These are phyloP conservation scores for Tanacetum coccineum DNA, from an alignment of 129 eudicot species.

Conservation along the genomic window DNA sequence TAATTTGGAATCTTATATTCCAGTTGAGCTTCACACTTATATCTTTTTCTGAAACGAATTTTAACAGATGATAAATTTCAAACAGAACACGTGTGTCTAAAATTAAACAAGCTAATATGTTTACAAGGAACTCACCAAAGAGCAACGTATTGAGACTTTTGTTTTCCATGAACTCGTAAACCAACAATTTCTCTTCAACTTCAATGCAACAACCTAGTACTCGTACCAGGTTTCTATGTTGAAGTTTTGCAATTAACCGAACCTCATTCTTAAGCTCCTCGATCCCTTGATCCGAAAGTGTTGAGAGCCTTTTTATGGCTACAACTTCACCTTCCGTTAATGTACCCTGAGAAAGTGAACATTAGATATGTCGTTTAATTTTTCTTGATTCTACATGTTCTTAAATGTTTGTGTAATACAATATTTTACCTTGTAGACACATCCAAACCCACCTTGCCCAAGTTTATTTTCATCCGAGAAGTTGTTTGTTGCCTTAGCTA, in stretches of 20 bases:
- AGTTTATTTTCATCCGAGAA: slow-evolving; percentile 60
- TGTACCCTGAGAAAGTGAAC: slow-evolving; percentile 35
- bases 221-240: slow-evolving; percentile 65
- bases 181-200: slow-evolving; percentile 53
- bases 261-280: slow-evolving; percentile 71
- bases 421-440: slow-evolving; percentile 62
- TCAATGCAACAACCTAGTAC: slow-evolving; percentile 63
- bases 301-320: slow-evolving; percentile 67
- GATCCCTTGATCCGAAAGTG: slow-evolving; percentile 54
- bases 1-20: slow-evolving; percentile 22
- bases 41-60: slow-evolving; percentile 11
- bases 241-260: slow-evolving; percentile 51
- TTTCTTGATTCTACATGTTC: not conserved
- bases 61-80: not conserved
- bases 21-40: slow-evolving; percentile 19
- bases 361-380: not conserved
- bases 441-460: slow-evolving; percentile 92
- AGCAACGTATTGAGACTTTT: slow-evolving; percentile 50
- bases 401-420: not conserved
- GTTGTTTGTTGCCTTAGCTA: slow-evolving; percentile 42
- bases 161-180: slow-evolving; percentile 60
- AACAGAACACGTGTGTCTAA: not conserved
- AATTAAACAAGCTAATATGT: too few relatives aligned
- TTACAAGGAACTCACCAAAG: not conserved
- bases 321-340: slow-evolving; percentile 49